These are phyloP conservation scores for Citrus inodora DNA, from an alignment of 345 rosid species.

Conservation along the genomic window DNA sequence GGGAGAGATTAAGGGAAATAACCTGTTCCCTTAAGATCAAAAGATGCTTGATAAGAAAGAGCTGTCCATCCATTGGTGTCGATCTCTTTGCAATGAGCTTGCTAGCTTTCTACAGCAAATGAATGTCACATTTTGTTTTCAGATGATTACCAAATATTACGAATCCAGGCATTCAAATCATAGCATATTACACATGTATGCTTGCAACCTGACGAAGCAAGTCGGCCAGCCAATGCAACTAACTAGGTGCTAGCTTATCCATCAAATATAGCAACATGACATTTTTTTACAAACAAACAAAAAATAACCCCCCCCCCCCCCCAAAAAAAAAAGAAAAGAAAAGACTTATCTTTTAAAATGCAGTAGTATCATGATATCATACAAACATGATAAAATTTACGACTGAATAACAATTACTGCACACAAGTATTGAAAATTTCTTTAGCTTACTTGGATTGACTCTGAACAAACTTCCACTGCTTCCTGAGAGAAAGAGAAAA, in stretches of 20 bases:
- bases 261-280: not conserved
- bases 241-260: not conserved
- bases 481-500: slow-evolving; percentile 59
- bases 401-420: slow-evolving; percentile 3
- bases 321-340: not conserved
- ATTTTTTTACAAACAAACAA: not conserved
- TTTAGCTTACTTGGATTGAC: slow-evolving; percentile 78
- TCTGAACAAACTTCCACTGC: slow-evolving; percentile 90
- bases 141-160: not conserved
- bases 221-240: not conserved
- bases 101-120: slow-evolving; percentile 75
- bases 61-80: slow-evolving; percentile 87
- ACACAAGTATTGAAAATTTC: slow-evolving; percentile 1
- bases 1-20: slow-evolving; percentile 15
- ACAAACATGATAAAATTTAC: not conserved
- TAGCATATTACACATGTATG: not conserved
- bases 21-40: slow-evolving; percentile 96
- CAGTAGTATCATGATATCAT: not conserved
- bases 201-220: slow-evolving; percentile 1
- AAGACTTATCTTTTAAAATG: not conserved
- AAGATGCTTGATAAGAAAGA: slow-evolving; percentile 91
- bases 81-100: slow-evolving; percentile 77
- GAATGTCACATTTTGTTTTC: not conserved
- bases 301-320: too few species aligned
- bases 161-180: not conserved